A percentile compares a stretch with the other conserved stretches of the same genome.
phyloP scores from a whole-genome alignment of 1,139 yeast genomes.

The Debaryomyces psychrophilus region DNA sequence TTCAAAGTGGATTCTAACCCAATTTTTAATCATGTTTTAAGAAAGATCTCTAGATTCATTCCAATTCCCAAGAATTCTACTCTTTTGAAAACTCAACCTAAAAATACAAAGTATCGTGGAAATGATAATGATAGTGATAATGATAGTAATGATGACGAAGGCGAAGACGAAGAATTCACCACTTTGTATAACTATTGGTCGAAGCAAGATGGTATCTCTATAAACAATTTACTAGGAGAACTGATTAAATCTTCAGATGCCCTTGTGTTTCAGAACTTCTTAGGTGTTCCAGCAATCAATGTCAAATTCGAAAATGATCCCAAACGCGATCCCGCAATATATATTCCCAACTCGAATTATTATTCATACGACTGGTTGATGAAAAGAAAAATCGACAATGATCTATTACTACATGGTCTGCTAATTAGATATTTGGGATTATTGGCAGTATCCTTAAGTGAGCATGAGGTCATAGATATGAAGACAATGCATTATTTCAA shows the following conservation, averaged over 20 bases:
- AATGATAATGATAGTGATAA: slow-evolving; percentile 21
- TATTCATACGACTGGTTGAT: slow-evolving; percentile 41
- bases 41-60: slow-evolving; percentile 34
- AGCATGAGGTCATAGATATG: slow-evolving; percentile 46
- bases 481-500: slow-evolving; percentile 29
- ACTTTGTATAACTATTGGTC: slow-evolving; percentile 44
- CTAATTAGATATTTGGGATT: slow-evolving; percentile 44
- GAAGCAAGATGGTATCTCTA: slow-evolving; percentile 34
- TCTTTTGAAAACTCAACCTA: slow-evolving; percentile 15
- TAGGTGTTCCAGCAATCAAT: slow-evolving; percentile 38
- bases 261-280: slow-evolving; percentile 37
- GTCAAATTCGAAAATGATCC: slow-evolving; percentile 39
- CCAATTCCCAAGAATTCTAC: slow-evolving; percentile 33
- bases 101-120: slow-evolving; percentile 11
- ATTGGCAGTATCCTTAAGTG: slow-evolving; percentile 40
- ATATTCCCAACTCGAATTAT: slow-evolving; percentile 42
- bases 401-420: slow-evolving; percentile 39
- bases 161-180: slow-evolving; percentile 27
- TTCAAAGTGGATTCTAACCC: slow-evolving; percentile 45
- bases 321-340: slow-evolving; percentile 30
- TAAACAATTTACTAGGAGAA: slow-evolving; percentile 37
- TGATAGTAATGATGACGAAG: slow-evolving; percentile 23
- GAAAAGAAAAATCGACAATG: slow-evolving; percentile 31
- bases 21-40: slow-evolving; percentile 36
- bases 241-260: slow-evolving; percentile 32